A percentile compares a stretch with the other conserved stretches of the same genome.
Evolutionary conservation across 2,329 filamentous ascomycete species (phyloP).

Genomic region (Penicillium hesseltinei): DNA sequence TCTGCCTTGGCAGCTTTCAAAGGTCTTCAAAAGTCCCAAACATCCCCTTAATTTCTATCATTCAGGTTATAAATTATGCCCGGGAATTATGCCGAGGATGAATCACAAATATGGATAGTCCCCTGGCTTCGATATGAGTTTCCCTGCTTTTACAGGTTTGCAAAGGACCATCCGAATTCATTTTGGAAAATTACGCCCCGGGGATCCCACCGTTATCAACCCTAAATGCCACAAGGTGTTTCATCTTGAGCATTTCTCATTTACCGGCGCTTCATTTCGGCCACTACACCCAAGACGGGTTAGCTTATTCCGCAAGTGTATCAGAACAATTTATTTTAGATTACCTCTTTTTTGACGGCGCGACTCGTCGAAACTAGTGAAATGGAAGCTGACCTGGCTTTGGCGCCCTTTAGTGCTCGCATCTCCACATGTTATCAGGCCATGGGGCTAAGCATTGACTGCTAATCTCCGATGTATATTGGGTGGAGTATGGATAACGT

Average conservation of each 20-base stretch:
- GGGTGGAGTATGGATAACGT: slow-evolving; percentile 6
- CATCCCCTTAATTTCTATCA: background rate
- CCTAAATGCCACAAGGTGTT: slow-evolving; percentile 19
- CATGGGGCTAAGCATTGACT: background rate
- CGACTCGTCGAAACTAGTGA: background rate
- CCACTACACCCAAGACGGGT: slow-evolving; percentile 14
- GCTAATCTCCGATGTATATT: slow-evolving; percentile 1
- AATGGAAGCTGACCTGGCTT: slow-evolving; percentile 11
- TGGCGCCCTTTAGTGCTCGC: slow-evolving; percentile 1
- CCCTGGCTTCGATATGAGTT: background rate
- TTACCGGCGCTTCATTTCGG: slow-evolving; percentile 14
- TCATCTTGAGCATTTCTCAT: slow-evolving; percentile 22
- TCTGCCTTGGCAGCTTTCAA: background rate
- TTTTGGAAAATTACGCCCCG: slow-evolving; percentile 8
- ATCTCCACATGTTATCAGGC: slow-evolving; percentile 5
- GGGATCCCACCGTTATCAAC: slow-evolving; percentile 3
- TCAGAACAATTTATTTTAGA: slow-evolving; percentile 16
- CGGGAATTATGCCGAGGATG: background rate
- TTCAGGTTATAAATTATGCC: background rate
- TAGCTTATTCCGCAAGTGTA: slow-evolving; percentile 11
- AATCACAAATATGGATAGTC: background rate
- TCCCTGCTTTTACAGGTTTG: background rate
- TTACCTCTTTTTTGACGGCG: slow-evolving; percentile 12
- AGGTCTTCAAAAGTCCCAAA: background rate
- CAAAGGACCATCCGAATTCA: slow-evolving; percentile 12